Conservation (phyloP, 148 eudicot species). For the Dianthus caryophyllus region DNA sequence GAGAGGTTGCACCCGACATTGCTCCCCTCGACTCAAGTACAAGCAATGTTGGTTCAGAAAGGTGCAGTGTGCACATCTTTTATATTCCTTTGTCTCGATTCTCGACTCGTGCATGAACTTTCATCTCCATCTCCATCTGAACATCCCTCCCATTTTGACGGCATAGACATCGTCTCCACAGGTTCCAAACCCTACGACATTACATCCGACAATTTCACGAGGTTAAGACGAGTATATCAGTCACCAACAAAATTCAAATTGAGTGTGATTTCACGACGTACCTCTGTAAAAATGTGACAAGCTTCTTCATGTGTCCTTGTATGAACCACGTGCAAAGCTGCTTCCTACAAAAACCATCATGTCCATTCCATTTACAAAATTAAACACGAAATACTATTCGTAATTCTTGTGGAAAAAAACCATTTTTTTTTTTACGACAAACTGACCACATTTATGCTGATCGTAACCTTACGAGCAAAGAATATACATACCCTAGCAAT, state of each 20-base stretch:
- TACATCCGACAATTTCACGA: neutral
- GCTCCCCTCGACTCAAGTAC: no score
- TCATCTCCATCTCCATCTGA: conserved; percentile 1
- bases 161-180: neutral
- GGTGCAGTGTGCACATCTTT: conserved; percentile 32
- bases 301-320: conserved; percentile 5
- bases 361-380: no score
- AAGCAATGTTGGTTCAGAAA: no score
- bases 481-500: conserved; percentile 45
- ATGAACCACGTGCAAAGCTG: conserved; percentile 5
- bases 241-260: no score
- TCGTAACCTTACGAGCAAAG: neutral
- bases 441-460: no score
- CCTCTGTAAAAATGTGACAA: conserved; percentile 5
- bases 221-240: no score
- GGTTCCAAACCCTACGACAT: conserved; percentile 22
- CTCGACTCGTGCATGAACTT: neutral
- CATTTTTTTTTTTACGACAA: no score
- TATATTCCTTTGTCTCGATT: no score
- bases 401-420: no score
- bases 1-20: no score
- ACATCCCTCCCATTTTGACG: neutral
- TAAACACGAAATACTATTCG: no score
- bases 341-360: neutral
- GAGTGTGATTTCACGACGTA: no score